Base-by-base conservation (phyloP, 495 filamentous ascomycete species). In the Penicillium canescens region DNA sequence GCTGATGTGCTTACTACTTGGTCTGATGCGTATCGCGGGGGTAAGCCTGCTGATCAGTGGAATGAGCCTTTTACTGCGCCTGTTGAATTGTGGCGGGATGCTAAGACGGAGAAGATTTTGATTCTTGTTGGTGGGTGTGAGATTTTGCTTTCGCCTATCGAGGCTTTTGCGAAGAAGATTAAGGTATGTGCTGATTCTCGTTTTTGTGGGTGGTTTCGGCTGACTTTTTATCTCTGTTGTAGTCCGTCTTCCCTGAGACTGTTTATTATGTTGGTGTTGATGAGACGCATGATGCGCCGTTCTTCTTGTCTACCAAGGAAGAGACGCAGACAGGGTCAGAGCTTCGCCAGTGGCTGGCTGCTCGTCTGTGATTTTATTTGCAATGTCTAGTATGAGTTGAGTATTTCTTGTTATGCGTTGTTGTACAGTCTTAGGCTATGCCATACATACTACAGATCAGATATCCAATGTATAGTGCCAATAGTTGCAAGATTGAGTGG, bases 81-180 rank as follows among this genome's bases (percentile, higher is more conserved):
- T 3, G 48, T 56, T 7, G 73, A 75, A 31, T 87, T 83, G 83
- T 88, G 84, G 82, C 52, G 63, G 8, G 69, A 67, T 24, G 67
- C 51, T 6, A 69, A 71, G 46, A 77, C 80, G 38, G 63, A 77
- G 52, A 66, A 72, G 31, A 66, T 84, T 3, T 44, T 85, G 50
- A 60, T 87, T 43, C 67, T 77, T 43, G 81, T 70, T 14, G 86
- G 85, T 8, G 67, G 59, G 1, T 75, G 78, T 55, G 86, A 89
- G 73, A 62, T 85, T 13, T 56, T 88, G 42, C 57, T 84, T 31
- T 82, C 83, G 62, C 67, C 70, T 24, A 84, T 87, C 61, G 66
- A 73, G 52, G 68, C 57, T 34, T 75, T 85, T 67, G 75, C 58
- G 45, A 66, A 72, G 55, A 77, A 70, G 65, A 68, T 79, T 14